Base-by-base conservation (phyloP, 2,329 filamentous ascomycete genomes). In the Neofusicoccum umdonicola region DNA sequence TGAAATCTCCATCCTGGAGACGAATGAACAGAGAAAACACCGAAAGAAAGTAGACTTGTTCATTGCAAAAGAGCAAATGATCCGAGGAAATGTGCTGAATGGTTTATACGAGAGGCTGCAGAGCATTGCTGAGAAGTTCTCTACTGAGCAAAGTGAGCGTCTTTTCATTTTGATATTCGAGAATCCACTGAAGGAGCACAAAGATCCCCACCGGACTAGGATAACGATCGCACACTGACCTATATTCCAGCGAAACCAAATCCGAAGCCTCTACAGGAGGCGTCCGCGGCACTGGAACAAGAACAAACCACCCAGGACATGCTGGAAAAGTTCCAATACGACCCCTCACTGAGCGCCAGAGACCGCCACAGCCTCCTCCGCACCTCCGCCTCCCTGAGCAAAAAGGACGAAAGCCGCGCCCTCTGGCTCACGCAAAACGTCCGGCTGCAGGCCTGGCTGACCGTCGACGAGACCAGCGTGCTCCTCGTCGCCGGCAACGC, bases 401-500 rank as follows among this genome's bases (percentile, higher is more conserved):
- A 44, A 44, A 44, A 47, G 3, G 60, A 66, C 42, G 37, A 42
- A 15, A 54, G 31, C 35, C 52, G 60, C 11, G 39, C 64, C 19
- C 17, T 22, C 11, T 61, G 50, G n/a, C 35, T 64, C 17, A 37
- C 47, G 8, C 47, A 13, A 7, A 63, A 64, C 31, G 47, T 41
- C 12, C 61, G 52, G 6, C 44, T 66, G 47, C 61, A 22, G 3
- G 65, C 61, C 2, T 64, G 65, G 65, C 51, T 63, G 34, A 54
- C 61, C 5, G 39, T 54, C 31, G 65, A 66, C 31, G 65, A 66
- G 27, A 42, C 51, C 13, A 63, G 52, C 12, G 31, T 64, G 0
- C 34, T 66, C 13, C 34, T 66, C 42, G 51, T 66, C 2, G 61
- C 52, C 27, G 65, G 65, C 17, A 61, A 62, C 27, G 39, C 65